phyloP scores from a whole-genome alignment of 257 asterid genomes.

The Knoxia roxburghii region DNA sequence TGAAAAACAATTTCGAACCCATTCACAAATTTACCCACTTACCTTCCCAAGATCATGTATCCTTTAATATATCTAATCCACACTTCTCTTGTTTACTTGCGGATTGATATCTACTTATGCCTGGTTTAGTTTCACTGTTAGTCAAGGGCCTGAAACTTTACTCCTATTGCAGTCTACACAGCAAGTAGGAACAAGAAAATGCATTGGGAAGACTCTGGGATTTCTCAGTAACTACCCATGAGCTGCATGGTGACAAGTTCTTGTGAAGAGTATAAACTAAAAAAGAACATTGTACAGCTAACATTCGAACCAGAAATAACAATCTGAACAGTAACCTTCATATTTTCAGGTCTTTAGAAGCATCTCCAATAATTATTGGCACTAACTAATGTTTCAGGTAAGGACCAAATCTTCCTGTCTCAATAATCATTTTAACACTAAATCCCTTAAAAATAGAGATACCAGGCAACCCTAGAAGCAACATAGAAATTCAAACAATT shows the following conservation, averaged over 20 bases:
- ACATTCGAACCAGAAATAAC: neutral
- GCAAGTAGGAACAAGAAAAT: neutral
- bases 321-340: neutral
- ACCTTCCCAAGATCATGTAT: neutral
- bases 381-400: no score
- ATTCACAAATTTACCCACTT: neutral
- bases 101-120: neutral
- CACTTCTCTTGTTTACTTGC: no score
- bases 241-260: neutral
- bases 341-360: neutral
- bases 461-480: neutral
- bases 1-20: neutral
- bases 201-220: neutral
- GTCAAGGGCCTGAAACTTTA: neutral
- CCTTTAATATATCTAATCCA: no score
- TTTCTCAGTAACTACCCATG: neutral
- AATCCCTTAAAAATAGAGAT: neutral
- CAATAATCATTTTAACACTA: neutral
- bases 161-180: neutral
- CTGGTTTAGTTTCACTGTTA: neutral
- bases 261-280: neutral
- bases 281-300: neutral
- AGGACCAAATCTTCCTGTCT: neutral
- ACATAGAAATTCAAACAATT: neutral
- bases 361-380: neutral